Conservation (phyloP, 495 filamentous ascomycete species). For the Thozetella sp. region DNA sequence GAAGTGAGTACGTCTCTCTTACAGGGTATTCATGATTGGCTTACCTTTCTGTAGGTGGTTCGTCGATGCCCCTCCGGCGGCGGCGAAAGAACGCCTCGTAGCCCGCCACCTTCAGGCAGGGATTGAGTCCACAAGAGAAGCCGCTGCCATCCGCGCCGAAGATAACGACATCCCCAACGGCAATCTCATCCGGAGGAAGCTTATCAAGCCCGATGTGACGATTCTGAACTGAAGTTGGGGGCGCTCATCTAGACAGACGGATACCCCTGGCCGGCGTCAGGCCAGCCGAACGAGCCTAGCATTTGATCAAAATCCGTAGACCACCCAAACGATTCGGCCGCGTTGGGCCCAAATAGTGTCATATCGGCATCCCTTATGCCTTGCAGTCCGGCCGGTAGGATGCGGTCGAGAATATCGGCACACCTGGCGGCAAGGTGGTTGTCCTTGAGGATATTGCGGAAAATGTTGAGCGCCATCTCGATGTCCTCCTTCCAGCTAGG, state of each 20-base stretch:
- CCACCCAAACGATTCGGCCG: background rate
- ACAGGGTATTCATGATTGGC: background rate
- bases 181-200: constrained; percentile 3
- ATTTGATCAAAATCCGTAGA: background rate
- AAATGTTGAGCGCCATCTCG: background rate
- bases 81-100: constrained; percentile 7
- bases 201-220: constrained; percentile 1
- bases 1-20: background rate
- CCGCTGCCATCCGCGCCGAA: constrained; percentile 7
- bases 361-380: background rate
- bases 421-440: constrained; percentile 7
- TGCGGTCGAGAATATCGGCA: constrained; percentile 1
- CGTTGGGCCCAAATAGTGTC: background rate
- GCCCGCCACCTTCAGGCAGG: constrained; percentile 9
- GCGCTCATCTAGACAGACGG: background rate
- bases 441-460: background rate
- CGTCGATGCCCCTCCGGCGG: constrained; percentile 8
- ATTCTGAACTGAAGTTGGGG: background rate
- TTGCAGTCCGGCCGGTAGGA: background rate
- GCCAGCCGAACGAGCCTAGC: background rate
- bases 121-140: constrained; percentile 12
- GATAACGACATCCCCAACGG: constrained; percentile 12
- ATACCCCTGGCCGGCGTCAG: background rate
- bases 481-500: constrained; percentile 4
- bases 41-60: constrained; percentile 3